These are phyloP conservation scores for Teratosphaeria pseudoeucalypti DNA, from an alignment of 2,329 filamentous ascomycete species.

Conservation along the genomic window DNA sequence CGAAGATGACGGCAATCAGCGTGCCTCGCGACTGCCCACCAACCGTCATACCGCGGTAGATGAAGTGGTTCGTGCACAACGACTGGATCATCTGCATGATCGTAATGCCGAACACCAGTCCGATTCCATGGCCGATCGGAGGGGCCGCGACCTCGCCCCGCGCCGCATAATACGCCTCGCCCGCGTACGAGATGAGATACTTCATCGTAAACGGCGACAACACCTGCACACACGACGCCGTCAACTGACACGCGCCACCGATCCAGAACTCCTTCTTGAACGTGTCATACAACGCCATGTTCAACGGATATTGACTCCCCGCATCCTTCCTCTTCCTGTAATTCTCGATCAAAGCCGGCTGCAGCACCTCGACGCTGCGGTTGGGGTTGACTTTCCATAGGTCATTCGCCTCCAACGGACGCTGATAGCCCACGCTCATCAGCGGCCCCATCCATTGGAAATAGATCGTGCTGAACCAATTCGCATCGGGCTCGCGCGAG, in stretches of 20 bases:
- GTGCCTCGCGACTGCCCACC: constrained; percentile 75
- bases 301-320: constrained; percentile 60
- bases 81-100: constrained; percentile 77
- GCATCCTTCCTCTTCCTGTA: constrained; percentile 56
- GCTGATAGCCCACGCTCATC: constrained; percentile 78
- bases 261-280: constrained; percentile 77
- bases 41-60: constrained; percentile 85
- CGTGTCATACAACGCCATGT: constrained; percentile 76
- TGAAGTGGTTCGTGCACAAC: constrained; percentile 76
- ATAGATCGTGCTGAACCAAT: constrained; percentile 62
- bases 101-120: constrained; percentile 74
- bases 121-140: constrained; percentile 63
- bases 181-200: constrained; percentile 77
- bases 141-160: constrained; percentile 47
- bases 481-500: constrained; percentile 62
- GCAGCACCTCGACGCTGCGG: constrained; percentile 60
- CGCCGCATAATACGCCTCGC: constrained; percentile 61
- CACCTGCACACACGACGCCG: constrained; percentile 62
- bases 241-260: constrained; percentile 66
- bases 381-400: constrained; percentile 82
- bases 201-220: constrained; percentile 75
- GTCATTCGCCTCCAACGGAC: constrained; percentile 71
- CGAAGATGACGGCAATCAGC: constrained; percentile 77
- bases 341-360: constrained; percentile 52
- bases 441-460: constrained; percentile 88